Base-by-base conservation (phyloP, 2,329 filamentous ascomycete species). In the Tothia fuscella region DNA sequence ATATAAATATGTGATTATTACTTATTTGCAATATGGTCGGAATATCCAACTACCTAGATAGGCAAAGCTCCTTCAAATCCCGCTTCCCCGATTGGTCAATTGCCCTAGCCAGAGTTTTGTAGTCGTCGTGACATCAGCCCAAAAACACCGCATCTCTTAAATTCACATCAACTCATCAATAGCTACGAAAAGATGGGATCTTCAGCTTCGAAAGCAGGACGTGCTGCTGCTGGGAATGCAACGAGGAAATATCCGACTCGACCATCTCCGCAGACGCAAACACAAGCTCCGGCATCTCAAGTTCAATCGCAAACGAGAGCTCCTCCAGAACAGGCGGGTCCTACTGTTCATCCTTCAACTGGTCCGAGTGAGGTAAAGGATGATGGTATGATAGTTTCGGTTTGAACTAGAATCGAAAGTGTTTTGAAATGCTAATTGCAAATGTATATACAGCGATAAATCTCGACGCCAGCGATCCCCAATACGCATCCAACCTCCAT, bases 401-500 rank as follows among this genome's bases (percentile, higher is more conserved):
- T n/a, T n/a, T n/a, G n/a, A n/a, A n/a, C n/a, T 21, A 29, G 24
- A 5, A 35, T 25, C 31, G 24, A 9, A 9, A 37, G 9, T 20
- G 42, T 30, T 26, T 26, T 22, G 42, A 35, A 14, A 6, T 33
- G 7, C 16, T 22, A 19, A 20, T 9, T 19, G 17, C 26, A 34
- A 28, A n/a, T 19, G 6, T 17, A 20, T 1, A 26, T 26, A 43
- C 14, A 72, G 71, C 68, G 38, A 70, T 78, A 47, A 71, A 77
- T 50, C 65, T 74, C 51, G 76, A 80, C 53, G 74, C 66, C 43
- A 69, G 67, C 45, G 75, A 79, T 53, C 74, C 74, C 1, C 65
- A 71, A 53, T 89, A 70, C 74, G 82, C 88, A 68, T 80, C 76
- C 56, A 93, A 87, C 49, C 83, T 96, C 47, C 82, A 78, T 51